A percentile compares a stretch with the other conserved stretches of the same genome.
Evolutionary conservation across 2,329 filamentous ascomycete genomes (phyloP).

Genomic region (Aspergillus ibericus): DNA sequence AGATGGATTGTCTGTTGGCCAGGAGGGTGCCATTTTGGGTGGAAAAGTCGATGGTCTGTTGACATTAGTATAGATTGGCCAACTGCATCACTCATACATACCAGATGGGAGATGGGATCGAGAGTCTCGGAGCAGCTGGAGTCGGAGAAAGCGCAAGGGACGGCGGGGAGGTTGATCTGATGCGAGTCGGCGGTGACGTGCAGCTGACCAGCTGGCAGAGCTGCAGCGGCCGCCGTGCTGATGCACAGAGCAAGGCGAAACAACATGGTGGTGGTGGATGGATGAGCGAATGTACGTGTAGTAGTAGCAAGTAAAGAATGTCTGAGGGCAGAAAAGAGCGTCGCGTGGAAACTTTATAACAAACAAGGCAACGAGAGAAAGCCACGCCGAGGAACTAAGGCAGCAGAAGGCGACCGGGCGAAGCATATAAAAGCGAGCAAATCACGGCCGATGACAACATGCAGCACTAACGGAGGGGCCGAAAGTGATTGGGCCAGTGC

Average conservation of each 20-base stretch:
- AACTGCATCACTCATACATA: neutral
- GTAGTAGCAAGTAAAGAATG: neutral
- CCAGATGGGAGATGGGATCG: conserved; percentile 14
- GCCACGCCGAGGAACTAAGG: neutral
- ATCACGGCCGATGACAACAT: conserved; percentile 1
- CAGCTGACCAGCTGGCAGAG: neutral
- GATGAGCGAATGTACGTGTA: neutral
- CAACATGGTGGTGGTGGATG: conserved; percentile 12
- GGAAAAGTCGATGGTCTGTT: conserved; percentile 30
- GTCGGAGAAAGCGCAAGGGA: conserved; percentile 19
- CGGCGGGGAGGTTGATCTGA: conserved; percentile 17
- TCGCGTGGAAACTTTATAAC: neutral
- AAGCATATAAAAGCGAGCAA: conserved; percentile 7
- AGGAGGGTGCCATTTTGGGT: conserved; percentile 28
- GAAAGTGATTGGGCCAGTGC: neutral
- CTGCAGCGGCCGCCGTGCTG: conserved; percentile 11
- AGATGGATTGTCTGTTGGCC: conserved; percentile 31
- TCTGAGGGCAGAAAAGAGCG: neutral
- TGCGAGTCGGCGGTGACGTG: conserved; percentile 5
- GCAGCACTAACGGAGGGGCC: neutral
- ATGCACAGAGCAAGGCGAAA: conserved; percentile 14
- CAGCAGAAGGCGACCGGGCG: neutral
- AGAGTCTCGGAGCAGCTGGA: conserved; percentile 12
- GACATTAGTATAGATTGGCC: neutral
- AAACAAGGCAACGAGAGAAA: conserved; percentile 1